Base-by-base conservation (phyloP, 2,329 filamentous ascomycete genomes). In the Exophiala phaeomuriformis region DNA sequence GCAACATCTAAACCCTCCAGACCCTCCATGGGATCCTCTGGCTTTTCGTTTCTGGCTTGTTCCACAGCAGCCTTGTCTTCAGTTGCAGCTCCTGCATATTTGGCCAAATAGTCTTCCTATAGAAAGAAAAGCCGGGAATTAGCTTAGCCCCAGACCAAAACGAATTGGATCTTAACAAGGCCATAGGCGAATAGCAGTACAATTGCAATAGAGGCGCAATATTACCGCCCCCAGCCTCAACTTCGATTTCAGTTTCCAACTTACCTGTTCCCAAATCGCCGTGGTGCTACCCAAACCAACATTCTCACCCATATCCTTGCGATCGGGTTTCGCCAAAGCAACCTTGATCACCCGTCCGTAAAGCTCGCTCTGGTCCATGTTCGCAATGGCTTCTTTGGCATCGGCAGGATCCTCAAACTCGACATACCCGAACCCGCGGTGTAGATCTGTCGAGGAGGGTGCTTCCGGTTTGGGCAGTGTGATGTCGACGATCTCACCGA, bases 301-400 rank as follows among this genome's bases (percentile, higher is more conserved):
- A 19, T 19, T 19, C 49, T 87, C 87, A 47, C 83, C 81, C 30
- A 55, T 55, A 10, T 61, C 56, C 76, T 95, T 96, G 31, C 57
- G 47, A 58, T 93, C 89, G 32, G 88, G 83, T 71, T 95, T 98
- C 41, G 94, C 94, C 51, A 86, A 81, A 42, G 89, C 90, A 48
- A 97, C 91, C 69, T 90, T 95, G 68, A 98, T 85, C 9, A 93
- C 85, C 55, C 88, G 82, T 7, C 93, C 94, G 68, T 91, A 97
- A 43, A 98, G 80, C 72, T 97, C 91, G 56, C 90, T 86, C 69
- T 95, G 90, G 68, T 98, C 89, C 91, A 98, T 97, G 68, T 98
- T 98, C 77, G 97, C 90, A 69, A 98, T 95, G 47, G 93, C 93
- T 71, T 97, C 91, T 65, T 84, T 84, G 30, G 90, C 91, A 71